Evolutionary conservation across 2,329 filamentous ascomycete species (phyloP).

Genomic region (Colletotrichum eremochloae): DNA sequence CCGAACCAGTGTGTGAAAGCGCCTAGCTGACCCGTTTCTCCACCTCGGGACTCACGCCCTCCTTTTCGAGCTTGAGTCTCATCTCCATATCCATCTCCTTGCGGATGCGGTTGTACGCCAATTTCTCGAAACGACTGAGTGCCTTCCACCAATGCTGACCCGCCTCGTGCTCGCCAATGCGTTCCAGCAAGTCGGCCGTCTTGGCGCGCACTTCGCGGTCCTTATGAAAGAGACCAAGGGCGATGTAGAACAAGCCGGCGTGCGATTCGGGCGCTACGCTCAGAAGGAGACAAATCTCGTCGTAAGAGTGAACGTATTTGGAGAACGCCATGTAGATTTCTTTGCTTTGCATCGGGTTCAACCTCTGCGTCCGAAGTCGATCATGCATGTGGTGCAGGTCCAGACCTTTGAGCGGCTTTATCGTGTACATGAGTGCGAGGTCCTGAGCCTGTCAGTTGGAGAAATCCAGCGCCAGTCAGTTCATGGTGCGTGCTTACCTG

Average conservation of each 20-base stretch:
- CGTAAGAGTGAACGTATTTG: slow-evolving; percentile 81
- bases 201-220: slow-evolving; percentile 82
- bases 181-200: slow-evolving; percentile 83
- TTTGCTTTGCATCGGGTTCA: slow-evolving; percentile 80
- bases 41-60: slow-evolving; percentile 54
- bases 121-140: slow-evolving; percentile 87
- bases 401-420: slow-evolving; percentile 80
- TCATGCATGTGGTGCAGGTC: slow-evolving; percentile 95
- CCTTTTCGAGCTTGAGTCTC: slow-evolving; percentile 61
- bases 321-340: slow-evolving; percentile 88
- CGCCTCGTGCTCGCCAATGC: slow-evolving; percentile 87
- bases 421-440: slow-evolving; percentile 72
- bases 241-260: slow-evolving; percentile 90
- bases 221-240: slow-evolving; percentile 92
- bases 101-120: slow-evolving; percentile 85
- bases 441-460: slow-evolving; percentile 61
- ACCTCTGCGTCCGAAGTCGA: slow-evolving; percentile 84
- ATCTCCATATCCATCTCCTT: slow-evolving; percentile 71
- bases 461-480: background rate
- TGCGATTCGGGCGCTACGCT: slow-evolving; percentile 87
- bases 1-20: slow-evolving; percentile 28
- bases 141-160: slow-evolving; percentile 93
- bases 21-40: slow-evolving; percentile 64
- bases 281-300: slow-evolving; percentile 87
- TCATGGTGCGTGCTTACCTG: slow-evolving; percentile 67